These are phyloP conservation scores for Euclidium syriacum DNA, from an alignment of 345 rosid species.

Conservation along the genomic window DNA sequence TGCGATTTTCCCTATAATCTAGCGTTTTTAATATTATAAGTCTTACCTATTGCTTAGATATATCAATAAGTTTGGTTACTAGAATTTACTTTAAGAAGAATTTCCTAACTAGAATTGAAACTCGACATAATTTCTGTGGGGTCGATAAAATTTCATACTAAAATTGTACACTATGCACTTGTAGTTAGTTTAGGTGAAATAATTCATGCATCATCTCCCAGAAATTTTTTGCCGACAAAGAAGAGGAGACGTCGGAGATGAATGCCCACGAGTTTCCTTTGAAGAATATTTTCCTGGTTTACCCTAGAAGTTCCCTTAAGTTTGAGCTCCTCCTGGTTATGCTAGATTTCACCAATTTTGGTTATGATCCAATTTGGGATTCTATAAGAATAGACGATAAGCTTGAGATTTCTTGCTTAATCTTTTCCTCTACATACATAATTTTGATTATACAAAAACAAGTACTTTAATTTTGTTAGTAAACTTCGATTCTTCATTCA, in stretches of 20 bases:
- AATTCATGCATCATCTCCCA: constrained; percentile 26
- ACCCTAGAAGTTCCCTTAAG: constrained; percentile 44
- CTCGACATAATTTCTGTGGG: too few species aligned
- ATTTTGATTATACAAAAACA: not conserved
- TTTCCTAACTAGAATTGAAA: too few species aligned
- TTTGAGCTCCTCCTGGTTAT: constrained; percentile 27
- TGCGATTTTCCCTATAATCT: too few species aligned
- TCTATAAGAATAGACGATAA: constrained; percentile 64
- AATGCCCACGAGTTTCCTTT: constrained; percentile 30
- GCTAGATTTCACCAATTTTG: constrained; percentile 20
- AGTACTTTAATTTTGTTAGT: not conserved
- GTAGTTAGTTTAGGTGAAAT: too few species aligned
- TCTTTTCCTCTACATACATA: not conserved
- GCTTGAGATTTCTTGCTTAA: constrained; percentile 45
- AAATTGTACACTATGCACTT: too few species aligned
- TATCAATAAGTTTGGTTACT: too few species aligned
- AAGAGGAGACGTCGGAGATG: not conserved
- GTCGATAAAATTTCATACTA: too few species aligned
- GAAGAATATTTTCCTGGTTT: constrained; percentile 67
- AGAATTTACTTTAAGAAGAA: too few species aligned
- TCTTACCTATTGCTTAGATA: too few species aligned
- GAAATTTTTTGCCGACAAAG: constrained; percentile 23
- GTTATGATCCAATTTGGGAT: constrained; percentile 73
- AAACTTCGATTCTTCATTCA: not conserved
- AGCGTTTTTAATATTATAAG: too few species aligned